These are phyloP conservation scores for Amylostereum chailletii DNA, from an alignment of 1,284 basidiomycete genomes.

Conservation along the genomic window DNA sequence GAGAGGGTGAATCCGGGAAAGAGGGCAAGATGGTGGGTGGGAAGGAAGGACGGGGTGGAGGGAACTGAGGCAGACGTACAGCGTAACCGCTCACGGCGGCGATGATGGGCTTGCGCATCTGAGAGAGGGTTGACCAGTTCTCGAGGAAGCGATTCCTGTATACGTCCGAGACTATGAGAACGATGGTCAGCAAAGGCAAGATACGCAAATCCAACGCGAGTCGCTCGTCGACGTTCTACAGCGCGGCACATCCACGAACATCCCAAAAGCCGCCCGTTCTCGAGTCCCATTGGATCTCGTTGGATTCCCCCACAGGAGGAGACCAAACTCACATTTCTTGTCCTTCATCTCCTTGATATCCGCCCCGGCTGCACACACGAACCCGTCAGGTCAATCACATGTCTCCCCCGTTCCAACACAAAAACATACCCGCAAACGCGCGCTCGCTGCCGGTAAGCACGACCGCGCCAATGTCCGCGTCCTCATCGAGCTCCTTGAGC, in stretches of 20 bases:
- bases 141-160: conserved; percentile 88
- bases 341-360: conserved; percentile 94
- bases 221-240: no score
- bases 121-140: conserved; percentile 76
- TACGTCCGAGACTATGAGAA: conserved; percentile 62
- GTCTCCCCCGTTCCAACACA: no score
- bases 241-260: no score
- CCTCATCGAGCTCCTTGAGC: conserved; percentile 63
- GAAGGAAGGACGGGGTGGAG: not conserved
- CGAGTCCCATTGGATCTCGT: no score
- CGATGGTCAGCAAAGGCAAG: no score
- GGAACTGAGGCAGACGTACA: conserved; percentile 37
- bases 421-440: conserved; percentile 78
- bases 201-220: no score
- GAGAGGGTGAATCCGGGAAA: no score
- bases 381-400: no score
- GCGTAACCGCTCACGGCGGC: conserved; percentile 96
- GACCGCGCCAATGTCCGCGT: conserved; percentile 72
- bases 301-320: not conserved
- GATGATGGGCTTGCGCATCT: conserved; percentile 87
- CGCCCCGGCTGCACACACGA: conserved; percentile 54
- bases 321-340: conserved; percentile 65
- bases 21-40: not conserved
- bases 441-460: conserved; percentile 91
- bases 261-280: no score